Conservation (phyloP, 768 basidiomycete genomes). For the Mycena kentingensis region DNA sequence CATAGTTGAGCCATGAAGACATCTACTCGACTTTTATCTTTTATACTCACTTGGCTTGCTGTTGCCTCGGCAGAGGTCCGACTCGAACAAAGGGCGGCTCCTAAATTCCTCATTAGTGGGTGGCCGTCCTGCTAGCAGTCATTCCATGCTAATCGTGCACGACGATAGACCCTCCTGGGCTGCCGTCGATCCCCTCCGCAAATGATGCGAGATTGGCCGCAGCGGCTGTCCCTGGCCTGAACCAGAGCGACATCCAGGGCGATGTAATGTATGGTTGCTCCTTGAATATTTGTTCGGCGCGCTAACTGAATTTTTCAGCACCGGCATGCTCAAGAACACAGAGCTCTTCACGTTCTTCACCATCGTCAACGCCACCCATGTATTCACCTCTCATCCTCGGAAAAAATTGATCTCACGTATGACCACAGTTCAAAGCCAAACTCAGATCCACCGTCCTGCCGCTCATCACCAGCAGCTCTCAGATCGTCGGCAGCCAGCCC, state of each 20-base stretch:
- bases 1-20: too few species aligned
- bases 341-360: constrained; percentile 28
- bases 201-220: constrained; percentile 11
- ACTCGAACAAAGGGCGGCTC: too few species aligned
- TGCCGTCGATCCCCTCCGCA: constrained; percentile 10
- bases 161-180: constrained; percentile 6
- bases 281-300: neutral
- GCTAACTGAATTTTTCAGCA: constrained; percentile 5
- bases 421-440: constrained; percentile 20
- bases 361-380: constrained; percentile 24
- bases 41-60: too few species aligned
- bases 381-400: too few species aligned
- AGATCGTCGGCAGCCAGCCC: constrained; percentile 34
- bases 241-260: constrained; percentile 24
- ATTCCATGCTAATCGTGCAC: neutral
- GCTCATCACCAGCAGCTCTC: constrained; percentile 47
- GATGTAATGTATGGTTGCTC: constrained; percentile 21
- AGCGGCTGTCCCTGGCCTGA: constrained; percentile 13
- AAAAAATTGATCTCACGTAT: too few species aligned
- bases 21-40: too few species aligned
- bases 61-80: too few species aligned
- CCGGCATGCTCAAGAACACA: constrained; percentile 27
- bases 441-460: constrained; percentile 37
- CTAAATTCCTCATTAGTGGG: neutral
- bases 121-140: neutral